Conservation (phyloP, 202 grass and related monocot species). For the Eragrostis tef region DNA sequence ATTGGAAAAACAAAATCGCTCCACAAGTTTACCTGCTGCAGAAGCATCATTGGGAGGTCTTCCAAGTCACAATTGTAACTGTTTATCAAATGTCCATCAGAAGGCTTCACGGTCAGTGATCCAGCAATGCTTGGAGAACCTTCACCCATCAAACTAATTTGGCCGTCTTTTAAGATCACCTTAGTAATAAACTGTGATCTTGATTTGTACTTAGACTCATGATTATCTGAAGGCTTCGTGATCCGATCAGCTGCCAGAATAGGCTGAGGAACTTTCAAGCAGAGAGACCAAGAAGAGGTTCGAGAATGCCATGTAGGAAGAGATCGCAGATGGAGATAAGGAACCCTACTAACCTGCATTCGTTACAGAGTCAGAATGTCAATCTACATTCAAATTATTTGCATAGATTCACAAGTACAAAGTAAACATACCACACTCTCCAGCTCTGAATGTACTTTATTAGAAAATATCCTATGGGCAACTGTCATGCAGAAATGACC, state of each 20-base stretch:
- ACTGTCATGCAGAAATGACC: slow-evolving; percentile 92
- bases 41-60: slow-evolving; percentile 86
- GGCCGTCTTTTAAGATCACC: slow-evolving; percentile 81
- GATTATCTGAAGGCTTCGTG: slow-evolving; percentile 53
- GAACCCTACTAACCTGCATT: slow-evolving; percentile 80
- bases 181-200: slow-evolving; percentile 81
- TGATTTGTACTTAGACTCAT: slow-evolving; percentile 55
- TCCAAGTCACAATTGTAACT: slow-evolving; percentile 89
- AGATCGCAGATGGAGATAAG: slow-evolving; percentile 75
- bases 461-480: slow-evolving; percentile 86
- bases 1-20: neutral
- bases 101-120: slow-evolving; percentile 60
- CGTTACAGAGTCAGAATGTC: slow-evolving; percentile 36
- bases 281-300: slow-evolving; percentile 89
- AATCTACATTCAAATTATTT: slow-evolving; percentile 28
- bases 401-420: slow-evolving; percentile 24
- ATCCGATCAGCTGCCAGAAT: slow-evolving; percentile 50
- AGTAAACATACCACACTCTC: slow-evolving; percentile 73
- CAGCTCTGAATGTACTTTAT: slow-evolving; percentile 73
- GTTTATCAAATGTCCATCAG: slow-evolving; percentile 58
- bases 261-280: slow-evolving; percentile 76
- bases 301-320: slow-evolving; percentile 92
- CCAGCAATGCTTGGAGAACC: slow-evolving; percentile 69
- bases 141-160: slow-evolving; percentile 84
- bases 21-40: slow-evolving; percentile 75